Evolutionary conservation across 2,329 filamentous ascomycete genomes (phyloP).

Genomic region (Colletotrichum gloeosporioides): DNA sequence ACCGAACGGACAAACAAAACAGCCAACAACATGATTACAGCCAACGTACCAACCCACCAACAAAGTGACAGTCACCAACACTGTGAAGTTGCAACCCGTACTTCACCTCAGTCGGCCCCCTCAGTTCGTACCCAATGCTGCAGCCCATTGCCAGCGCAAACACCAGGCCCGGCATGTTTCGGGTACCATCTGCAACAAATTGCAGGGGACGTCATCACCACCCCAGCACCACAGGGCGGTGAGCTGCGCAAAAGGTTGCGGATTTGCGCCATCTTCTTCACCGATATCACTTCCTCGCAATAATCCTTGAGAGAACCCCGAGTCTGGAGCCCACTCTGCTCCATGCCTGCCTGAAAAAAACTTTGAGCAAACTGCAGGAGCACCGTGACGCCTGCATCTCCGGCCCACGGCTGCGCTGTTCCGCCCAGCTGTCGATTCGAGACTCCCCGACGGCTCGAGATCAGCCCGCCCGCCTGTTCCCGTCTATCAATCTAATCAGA

Average conservation of each 20-base stretch:
- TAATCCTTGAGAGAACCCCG: neutral
- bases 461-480: neutral
- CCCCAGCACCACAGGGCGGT: slow-evolving; percentile 14
- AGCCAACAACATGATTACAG: neutral
- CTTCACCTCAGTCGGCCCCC: neutral
- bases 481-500: neutral
- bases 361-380: neutral
- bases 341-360: neutral
- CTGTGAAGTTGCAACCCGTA: neutral
- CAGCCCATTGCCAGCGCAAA: neutral
- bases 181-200: neutral
- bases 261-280: slow-evolving; percentile 1
- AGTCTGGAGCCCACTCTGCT: neutral
- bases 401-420: neutral
- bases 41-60: neutral
- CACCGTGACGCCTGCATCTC: neutral
- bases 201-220: neutral
- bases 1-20: neutral
- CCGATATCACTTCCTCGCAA: neutral
- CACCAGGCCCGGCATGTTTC: neutral
- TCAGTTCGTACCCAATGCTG: neutral
- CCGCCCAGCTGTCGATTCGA: neutral
- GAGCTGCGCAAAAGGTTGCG: neutral
- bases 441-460: neutral
- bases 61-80: neutral